phyloP scores from a whole-genome alignment of 192 early-diverging fungal species.

The Coemansia sp. region DNA sequence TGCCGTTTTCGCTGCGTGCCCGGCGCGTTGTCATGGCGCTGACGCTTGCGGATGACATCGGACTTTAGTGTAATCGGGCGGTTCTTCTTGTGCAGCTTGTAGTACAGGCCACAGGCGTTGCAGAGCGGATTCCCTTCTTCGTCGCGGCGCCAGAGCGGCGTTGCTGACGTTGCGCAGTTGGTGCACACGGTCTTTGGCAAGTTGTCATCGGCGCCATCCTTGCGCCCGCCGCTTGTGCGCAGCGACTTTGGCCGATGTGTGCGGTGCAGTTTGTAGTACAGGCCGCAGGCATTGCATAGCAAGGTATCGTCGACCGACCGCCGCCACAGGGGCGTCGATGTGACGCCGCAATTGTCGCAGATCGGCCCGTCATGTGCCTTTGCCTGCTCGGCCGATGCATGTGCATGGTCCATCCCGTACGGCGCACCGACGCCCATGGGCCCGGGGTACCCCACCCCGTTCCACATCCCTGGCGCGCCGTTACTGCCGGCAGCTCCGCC shows the following conservation, averaged over 20 bases:
- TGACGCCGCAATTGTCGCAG: conserved; percentile 72
- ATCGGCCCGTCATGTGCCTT: conserved; percentile 44
- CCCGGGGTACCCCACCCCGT: conserved; percentile 26
- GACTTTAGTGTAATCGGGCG: conserved; percentile 87
- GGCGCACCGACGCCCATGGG: conserved; percentile 23
- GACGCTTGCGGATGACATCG: conserved; percentile 93
- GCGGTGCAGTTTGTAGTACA: conserved; percentile 93
- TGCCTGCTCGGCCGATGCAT: conserved; percentile 6
- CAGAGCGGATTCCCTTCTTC: conserved; percentile 86
- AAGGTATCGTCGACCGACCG: conserved; percentile 76
- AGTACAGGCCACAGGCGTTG: conserved; percentile 96
- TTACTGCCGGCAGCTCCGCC: neutral
- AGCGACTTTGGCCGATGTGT: conserved; percentile 77
- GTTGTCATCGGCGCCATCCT: conserved; percentile 42
- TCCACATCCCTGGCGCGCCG: conserved; percentile 27
- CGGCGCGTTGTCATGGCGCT: conserved; percentile 54
- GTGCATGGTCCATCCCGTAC: conserved; percentile 19
- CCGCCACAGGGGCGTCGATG: conserved; percentile 91
- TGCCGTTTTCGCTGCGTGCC: conserved; percentile 26
- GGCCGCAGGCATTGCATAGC: conserved; percentile 95
- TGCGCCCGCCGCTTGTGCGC: conserved; percentile 66
- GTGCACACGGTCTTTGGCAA: conserved; percentile 51
- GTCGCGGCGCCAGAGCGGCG: conserved; percentile 92
- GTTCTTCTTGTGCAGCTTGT: conserved; percentile 88
- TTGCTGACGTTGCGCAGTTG: conserved; percentile 84